Percentiles rank a stretch among this genome's conserved stretches.
Conservation (phyloP, 257 asterid genomes). For the Solanum tarijense region DNA sequence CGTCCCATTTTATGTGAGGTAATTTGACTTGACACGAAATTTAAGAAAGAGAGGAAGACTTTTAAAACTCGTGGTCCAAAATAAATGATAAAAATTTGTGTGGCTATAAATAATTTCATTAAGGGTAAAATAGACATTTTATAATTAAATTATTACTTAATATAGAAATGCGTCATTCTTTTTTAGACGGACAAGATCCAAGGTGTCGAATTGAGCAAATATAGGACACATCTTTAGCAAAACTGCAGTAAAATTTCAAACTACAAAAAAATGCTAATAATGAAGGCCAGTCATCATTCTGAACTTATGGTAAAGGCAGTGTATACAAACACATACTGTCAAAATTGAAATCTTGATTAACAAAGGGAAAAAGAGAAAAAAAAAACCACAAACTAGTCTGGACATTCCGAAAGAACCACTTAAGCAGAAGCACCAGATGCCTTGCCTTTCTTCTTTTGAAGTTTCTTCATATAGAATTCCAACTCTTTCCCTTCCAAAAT, state of each 20-base stretch:
- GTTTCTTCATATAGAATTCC: slow-evolving; percentile 16
- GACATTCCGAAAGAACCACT: neutral
- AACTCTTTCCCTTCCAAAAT: slow-evolving; percentile 19
- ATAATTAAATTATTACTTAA: too few relatives aligned
- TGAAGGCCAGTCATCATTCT: neutral
- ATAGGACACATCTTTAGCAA: too few relatives aligned
- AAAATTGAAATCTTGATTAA: neutral
- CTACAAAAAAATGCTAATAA: neutral
- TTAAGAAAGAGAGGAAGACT: too few relatives aligned
- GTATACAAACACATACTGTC: neutral
- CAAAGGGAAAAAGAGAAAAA: neutral
- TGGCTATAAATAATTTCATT: too few relatives aligned
- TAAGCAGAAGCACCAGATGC: slow-evolving; percentile 16
- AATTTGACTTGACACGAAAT: accelerated
- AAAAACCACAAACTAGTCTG: neutral
- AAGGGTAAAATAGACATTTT: too few relatives aligned
- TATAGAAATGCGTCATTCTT: too few relatives aligned
- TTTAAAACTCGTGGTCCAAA: too few relatives aligned
- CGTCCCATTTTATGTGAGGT: too few relatives aligned
- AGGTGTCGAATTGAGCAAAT: too few relatives aligned
- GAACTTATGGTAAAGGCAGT: neutral
- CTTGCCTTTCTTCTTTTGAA: slow-evolving; percentile 20
- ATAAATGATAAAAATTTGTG: too few relatives aligned
- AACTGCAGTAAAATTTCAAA: neutral
- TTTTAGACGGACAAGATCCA: too few relatives aligned